Percentiles rank a stretch among this genome's conserved stretches.
These are phyloP conservation scores for Pulicaria dysenterica DNA, from an alignment of 129 eudicot species.

Conservation along the genomic window DNA sequence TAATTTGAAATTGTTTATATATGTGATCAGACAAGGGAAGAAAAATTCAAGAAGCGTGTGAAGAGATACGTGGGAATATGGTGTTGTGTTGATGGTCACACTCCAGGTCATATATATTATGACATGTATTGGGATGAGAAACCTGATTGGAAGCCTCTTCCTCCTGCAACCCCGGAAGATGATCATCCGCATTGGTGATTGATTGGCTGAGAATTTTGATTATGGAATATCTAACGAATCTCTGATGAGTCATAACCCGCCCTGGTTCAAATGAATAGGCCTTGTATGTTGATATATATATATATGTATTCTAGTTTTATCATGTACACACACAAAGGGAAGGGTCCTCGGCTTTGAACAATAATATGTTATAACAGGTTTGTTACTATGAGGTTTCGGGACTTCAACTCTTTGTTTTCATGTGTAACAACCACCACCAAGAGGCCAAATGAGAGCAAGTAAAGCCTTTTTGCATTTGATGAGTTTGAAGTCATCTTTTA, in stretches of 20 bases:
- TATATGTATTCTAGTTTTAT: slow-evolving; percentile 15
- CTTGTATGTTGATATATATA: slow-evolving; percentile 18
- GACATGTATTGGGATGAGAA: slow-evolving; percentile 98
- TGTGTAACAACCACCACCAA: neutral
- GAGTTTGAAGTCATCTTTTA: no score
- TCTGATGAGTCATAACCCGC: slow-evolving; percentile 24
- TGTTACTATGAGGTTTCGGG: neutral
- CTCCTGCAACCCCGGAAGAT: slow-evolving; percentile 84
- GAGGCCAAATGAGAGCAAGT: neutral
- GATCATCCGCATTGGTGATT: slow-evolving; percentile 79
- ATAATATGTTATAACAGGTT: slow-evolving; percentile 26
- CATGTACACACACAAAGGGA: slow-evolving; percentile 26
- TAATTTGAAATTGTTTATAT: neutral
- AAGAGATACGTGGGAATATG: slow-evolving; percentile 85
- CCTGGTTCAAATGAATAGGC: slow-evolving; percentile 7
- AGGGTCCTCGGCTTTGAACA: slow-evolving; percentile 18
- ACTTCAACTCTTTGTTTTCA: neutral
- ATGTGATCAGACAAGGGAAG: slow-evolving; percentile 57
- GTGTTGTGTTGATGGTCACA: slow-evolving; percentile 77
- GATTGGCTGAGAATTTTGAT: slow-evolving; percentile 5
- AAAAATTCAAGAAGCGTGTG: slow-evolving; percentile 74
- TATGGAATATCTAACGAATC: slow-evolving; percentile 1
- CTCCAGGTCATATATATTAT: slow-evolving; percentile 90
- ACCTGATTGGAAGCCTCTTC: slow-evolving; percentile 90
- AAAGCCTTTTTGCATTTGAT: neutral